Evolutionary conservation across 345 rosid species (phyloP).

Genomic region (Rhodomyrtus tomentosa): DNA sequence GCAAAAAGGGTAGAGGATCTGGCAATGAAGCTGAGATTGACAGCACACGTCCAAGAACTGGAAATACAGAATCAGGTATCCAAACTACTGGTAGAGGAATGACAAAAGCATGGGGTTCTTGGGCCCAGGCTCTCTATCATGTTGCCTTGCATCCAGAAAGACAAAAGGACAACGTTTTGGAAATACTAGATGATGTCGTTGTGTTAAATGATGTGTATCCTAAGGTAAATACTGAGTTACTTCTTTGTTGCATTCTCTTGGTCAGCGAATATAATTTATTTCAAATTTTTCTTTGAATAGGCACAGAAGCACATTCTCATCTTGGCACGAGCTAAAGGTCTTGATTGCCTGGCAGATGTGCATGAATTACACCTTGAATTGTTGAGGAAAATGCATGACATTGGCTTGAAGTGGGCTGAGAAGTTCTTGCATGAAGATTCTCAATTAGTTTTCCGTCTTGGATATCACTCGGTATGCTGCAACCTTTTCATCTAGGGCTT

Average conservation of each 20-base stretch:
- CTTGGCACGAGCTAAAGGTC: constrained; percentile 43
- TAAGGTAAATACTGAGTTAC: constrained; percentile 31
- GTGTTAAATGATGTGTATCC: constrained; percentile 78
- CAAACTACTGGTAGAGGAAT: constrained; percentile 11
- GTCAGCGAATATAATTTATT: neutral
- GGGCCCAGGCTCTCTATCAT: constrained; percentile 69
- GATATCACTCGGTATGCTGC: constrained; percentile 77
- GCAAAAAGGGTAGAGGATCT: constrained; percentile 44
- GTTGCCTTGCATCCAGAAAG: constrained; percentile 71
- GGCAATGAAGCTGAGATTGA: constrained; percentile 11
- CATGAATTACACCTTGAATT: constrained; percentile 46
- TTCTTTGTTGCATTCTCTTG: neutral
- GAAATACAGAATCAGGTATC: constrained; percentile 5
- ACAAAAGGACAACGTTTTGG: constrained; percentile 46
- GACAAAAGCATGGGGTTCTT: constrained; percentile 51
- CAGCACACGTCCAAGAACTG: constrained; percentile 6
- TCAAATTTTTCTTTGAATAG: constrained; percentile 14
- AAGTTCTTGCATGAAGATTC: constrained; percentile 59
- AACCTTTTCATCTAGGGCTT: neutral
- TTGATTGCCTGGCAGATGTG: constrained; percentile 66
- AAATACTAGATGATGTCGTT: constrained; percentile 43
- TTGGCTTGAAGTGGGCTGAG: constrained; percentile 70
- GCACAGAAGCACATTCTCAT: constrained; percentile 71
- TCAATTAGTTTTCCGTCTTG: constrained; percentile 73
- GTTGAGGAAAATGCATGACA: constrained; percentile 47